Percentiles rank a stretch among this genome's conserved stretches.
These are phyloP conservation scores for Mucor circinelloides DNA, from an alignment of 371 early-diverging fungal genomes.

Conservation along the genomic window DNA sequence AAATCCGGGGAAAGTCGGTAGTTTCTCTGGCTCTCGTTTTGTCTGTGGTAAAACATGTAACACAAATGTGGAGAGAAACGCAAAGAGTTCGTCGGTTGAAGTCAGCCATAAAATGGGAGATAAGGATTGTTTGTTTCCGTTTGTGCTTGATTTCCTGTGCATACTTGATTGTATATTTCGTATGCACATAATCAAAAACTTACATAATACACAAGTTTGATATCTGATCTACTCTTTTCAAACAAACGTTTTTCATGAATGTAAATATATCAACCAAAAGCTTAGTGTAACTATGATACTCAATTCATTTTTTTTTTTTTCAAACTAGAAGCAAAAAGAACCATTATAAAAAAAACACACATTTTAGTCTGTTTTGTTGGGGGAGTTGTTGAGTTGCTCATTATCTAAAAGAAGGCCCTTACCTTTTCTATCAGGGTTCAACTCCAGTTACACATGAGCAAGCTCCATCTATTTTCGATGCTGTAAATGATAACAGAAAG, in stretches of 20 bases:
- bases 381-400: not conserved
- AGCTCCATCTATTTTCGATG: not conserved
- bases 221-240: not conserved
- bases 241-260: not conserved
- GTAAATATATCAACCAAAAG: not conserved
- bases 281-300: not conserved
- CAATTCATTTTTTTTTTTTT: not conserved
- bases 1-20: constrained; percentile 11
- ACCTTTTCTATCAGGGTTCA: constrained; percentile 4
- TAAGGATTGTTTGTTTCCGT: not conserved
- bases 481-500: not conserved
- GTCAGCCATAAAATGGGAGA: not conserved
- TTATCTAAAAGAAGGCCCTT: not conserved
- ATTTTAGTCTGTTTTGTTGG: not conserved
- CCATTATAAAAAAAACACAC: not conserved
- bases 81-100: not conserved
- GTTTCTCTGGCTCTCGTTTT: not conserved
- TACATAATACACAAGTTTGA: not conserved
- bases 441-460: not conserved
- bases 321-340: not conserved
- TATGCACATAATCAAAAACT: not conserved
- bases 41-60: not conserved
- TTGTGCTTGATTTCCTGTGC: not conserved
- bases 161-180: not conserved
- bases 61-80: not conserved